Conservation (phyloP, 1,139 yeast species). For the Magnusiomyces paraingens region DNA sequence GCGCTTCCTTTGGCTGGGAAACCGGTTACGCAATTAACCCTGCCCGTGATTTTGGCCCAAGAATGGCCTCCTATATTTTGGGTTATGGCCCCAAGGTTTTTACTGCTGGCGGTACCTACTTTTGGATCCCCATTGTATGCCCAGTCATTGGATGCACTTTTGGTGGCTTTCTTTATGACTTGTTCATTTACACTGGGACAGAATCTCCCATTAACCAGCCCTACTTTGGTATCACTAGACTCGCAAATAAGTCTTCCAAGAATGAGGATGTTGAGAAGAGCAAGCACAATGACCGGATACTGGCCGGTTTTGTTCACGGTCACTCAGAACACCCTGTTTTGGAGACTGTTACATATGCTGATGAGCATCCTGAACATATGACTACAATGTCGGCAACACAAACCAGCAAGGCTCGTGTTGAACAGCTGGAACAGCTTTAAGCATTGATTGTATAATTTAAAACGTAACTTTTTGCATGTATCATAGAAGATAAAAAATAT, state of each 20-base stretch:
- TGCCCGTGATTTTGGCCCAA: slow-evolving; percentile 49
- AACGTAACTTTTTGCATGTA: too few relatives aligned
- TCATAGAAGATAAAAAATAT: too few relatives aligned
- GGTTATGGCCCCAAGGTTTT: slow-evolving; percentile 42
- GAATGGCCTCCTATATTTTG: slow-evolving; percentile 41
- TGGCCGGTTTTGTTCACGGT: slow-evolving; percentile 16
- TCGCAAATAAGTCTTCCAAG: background rate
- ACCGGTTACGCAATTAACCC: slow-evolving; percentile 48
- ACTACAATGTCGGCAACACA: background rate
- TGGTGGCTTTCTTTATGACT: slow-evolving; percentile 44
- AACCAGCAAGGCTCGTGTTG: background rate
- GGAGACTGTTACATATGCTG: slow-evolving; percentile 3
- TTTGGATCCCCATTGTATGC: slow-evolving; percentile 46
- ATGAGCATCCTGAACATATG: background rate
- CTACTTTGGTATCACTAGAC: slow-evolving; percentile 20
- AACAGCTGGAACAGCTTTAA: background rate
- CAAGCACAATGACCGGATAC: slow-evolving; percentile 12
- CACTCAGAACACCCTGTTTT: slow-evolving; percentile 13
- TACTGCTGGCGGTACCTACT: slow-evolving; percentile 38
- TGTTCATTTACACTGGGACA: slow-evolving; percentile 43
- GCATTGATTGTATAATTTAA: too few relatives aligned
- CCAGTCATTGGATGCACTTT: slow-evolving; percentile 41
- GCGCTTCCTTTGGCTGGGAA: slow-evolving; percentile 43
- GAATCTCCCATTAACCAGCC: slow-evolving; percentile 45
- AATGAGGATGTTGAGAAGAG: background rate